Evolutionary conservation across 2,329 filamentous ascomycete genomes (phyloP), one percentile per base, ranked within the genome.

Genomic region (Scedosporium dehoogii): DNA sequence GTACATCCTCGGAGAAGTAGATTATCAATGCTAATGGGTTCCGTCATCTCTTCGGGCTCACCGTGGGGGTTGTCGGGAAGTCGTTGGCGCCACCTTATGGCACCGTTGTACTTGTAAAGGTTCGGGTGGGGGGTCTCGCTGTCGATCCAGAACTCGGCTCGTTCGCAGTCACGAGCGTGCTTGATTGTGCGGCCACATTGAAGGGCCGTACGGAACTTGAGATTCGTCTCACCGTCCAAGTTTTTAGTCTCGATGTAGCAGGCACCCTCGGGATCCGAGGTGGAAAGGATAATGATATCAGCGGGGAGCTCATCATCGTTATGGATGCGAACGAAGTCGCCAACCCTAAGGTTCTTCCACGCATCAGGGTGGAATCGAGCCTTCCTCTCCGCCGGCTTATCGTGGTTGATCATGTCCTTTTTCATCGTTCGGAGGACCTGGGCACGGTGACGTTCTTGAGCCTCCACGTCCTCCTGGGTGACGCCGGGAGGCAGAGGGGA

Each of bases 191-290:
- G 87, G 12, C 92, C 90, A 70, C 91, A 94, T 66, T 93, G 90
- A 51, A 99, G 81, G 21, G 94, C 91, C 70, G 93, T 90, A 64
- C 94, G 89, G 65, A 97, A 92, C 75, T 99, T 99, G 65, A 99
- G 78, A 70, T 99, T 99, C 2, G 94, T 99, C 76, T 99, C 94
- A 59, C 94, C 94, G 70, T 99, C 94, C 78, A 99, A 73, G 72
- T 96, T 97, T 79, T 97, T 99, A 2, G 94, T 99, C 75, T 99
- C 94, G 23, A 99, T 89, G 69, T 97, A 99, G 75, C 94, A 99
- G 44, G 91, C 91, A 59, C 94, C 94, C 69, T 99, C 94, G 0
- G 89, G 83, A 69, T 97, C 94, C 2, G 94, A 96, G 0, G 94
- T 97, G 2, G 94, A 90, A 25, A 99, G 77, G 53, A 99, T 89